Base-by-base conservation (phyloP, 441 rosid genomes). In the Kokia cookei region DNA sequence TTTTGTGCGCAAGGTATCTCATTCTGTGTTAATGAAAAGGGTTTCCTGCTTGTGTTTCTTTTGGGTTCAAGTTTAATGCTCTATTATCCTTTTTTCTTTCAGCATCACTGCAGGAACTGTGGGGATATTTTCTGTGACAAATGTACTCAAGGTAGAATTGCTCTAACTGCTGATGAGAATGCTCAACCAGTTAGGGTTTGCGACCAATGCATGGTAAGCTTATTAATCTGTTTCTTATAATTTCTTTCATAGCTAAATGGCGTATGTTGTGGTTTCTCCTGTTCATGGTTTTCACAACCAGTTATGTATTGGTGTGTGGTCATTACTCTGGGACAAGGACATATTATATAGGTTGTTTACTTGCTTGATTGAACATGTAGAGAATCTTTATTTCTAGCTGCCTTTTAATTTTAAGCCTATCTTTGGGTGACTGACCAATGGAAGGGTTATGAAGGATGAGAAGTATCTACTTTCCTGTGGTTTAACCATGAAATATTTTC, bases 31-130 rank as follows among this genome's bases (percentile, higher is more conserved):
- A 55, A 42, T 29, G 71, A 47, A 26, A n/a, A 6, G 35, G 19
- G 5, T 74, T 74, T n/a, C 1, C 61, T 74, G 55, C 75, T 26
- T 65, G 19, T 54, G 35, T 45, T 15, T 63, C 22, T 29, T 67
- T 77, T 2, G 35, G 76, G 12, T 17, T 65, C 35, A 74, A 78
- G 45, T 59, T 77, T 74, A 53, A 72, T 62, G 71, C 9, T 42
- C 7, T 60, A 61, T 32, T 13, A 53, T 43, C 50, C 24, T 51
- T 37, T 60, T 60, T 19, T 15, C 2, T 78, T 76, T 45, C 96
- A 96, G 99, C 98, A 93, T 82, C 99, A 96, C 74, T 96, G 99
- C 83, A 85, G 98, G 84, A 96, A 96, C 72, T 96, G 99, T 80
- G 97, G 99, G 69, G 99, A 93, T 76, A 90, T 96, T 75, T 96